Conservation (phyloP, 2,329 filamentous ascomycete genomes). For the Epichloe brachyelytri region DNA sequence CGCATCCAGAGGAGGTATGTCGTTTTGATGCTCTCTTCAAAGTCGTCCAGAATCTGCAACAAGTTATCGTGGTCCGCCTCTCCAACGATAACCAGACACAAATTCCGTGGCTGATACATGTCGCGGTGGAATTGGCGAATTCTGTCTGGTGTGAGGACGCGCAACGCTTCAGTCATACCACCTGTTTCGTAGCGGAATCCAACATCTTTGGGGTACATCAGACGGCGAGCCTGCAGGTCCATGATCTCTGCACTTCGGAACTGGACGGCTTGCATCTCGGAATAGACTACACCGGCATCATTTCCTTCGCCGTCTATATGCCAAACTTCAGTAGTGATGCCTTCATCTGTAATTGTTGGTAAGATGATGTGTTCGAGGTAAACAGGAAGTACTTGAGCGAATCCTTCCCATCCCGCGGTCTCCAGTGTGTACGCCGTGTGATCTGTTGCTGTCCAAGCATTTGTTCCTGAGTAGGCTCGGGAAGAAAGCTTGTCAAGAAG, state of each 20-base stretch:
- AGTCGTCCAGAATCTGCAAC: slow-evolving; percentile 68
- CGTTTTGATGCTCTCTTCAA: slow-evolving; percentile 78
- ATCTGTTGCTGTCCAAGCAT: slow-evolving; percentile 94
- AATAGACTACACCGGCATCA: slow-evolving; percentile 95
- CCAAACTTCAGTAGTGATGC: slow-evolving; percentile 90
- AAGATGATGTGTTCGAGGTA: slow-evolving; percentile 91
- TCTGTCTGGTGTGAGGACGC: slow-evolving; percentile 72
- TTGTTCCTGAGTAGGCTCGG: slow-evolving; percentile 83
- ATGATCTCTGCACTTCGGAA: slow-evolving; percentile 77
- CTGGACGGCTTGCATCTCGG: slow-evolving; percentile 94
- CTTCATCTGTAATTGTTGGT: slow-evolving; percentile 84
- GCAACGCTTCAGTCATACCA: slow-evolving; percentile 84
- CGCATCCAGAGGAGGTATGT: slow-evolving; percentile 61
- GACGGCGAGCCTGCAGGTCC: slow-evolving; percentile 65
- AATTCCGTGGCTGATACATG: slow-evolving; percentile 96
- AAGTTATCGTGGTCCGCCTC: slow-evolving; percentile 76
- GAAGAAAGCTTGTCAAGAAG: slow-evolving; percentile 89
- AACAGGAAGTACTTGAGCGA: slow-evolving; percentile 84
- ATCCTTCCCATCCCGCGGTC: slow-evolving; percentile 93
- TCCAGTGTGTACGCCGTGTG: slow-evolving; percentile 94
- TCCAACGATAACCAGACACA: slow-evolving; percentile 84
- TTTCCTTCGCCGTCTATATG: slow-evolving; percentile 89
- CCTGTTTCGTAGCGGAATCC: slow-evolving; percentile 98
- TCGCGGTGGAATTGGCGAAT: slow-evolving; percentile 91
- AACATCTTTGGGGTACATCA: slow-evolving; percentile 77